Conservation (phyloP, 306 rosid species). For the Abrus pulchellus region DNA sequence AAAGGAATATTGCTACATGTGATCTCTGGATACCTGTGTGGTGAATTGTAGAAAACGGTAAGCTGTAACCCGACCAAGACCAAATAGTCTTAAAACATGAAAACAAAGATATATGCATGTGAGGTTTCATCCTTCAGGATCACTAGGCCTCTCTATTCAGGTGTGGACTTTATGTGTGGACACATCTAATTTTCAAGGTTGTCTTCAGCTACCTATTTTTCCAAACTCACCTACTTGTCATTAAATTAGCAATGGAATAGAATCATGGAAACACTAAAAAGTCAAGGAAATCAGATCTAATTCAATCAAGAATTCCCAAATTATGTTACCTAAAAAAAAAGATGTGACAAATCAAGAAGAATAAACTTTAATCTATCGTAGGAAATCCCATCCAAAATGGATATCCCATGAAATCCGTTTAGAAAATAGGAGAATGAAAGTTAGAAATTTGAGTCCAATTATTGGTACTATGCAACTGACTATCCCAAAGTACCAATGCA, state of each 20-base stretch:
- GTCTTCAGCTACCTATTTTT: slow-evolving; percentile 19
- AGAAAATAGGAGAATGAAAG: background rate
- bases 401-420: slow-evolving; percentile 32
- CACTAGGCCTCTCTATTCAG: slow-evolving; percentile 40
- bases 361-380: slow-evolving; percentile 13
- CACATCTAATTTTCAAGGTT: slow-evolving; percentile 33
- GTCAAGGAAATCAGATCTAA: slow-evolving; percentile 27
- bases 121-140: slow-evolving; percentile 39
- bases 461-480: slow-evolving; percentile 35
- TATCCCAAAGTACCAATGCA: background rate
- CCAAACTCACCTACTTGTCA: slow-evolving; percentile 33
- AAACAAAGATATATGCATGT: slow-evolving; percentile 44
- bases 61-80: slow-evolving; percentile 42
- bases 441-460: slow-evolving; percentile 31
- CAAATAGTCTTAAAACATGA: slow-evolving; percentile 29
- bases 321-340: background rate
- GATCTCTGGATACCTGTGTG: slow-evolving; percentile 44
- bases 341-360: slow-evolving; percentile 26
- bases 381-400: slow-evolving; percentile 41
- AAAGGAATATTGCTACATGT: slow-evolving; percentile 46
- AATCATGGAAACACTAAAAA: background rate
- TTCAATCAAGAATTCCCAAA: slow-evolving; percentile 14
- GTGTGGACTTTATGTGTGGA: slow-evolving; percentile 30
- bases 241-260: slow-evolving; percentile 7
- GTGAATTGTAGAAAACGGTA: slow-evolving; percentile 42